These are phyloP conservation scores for Hanseniaspora guilliermondii DNA, from an alignment of 805 yeast species.

Conservation along the genomic window DNA sequence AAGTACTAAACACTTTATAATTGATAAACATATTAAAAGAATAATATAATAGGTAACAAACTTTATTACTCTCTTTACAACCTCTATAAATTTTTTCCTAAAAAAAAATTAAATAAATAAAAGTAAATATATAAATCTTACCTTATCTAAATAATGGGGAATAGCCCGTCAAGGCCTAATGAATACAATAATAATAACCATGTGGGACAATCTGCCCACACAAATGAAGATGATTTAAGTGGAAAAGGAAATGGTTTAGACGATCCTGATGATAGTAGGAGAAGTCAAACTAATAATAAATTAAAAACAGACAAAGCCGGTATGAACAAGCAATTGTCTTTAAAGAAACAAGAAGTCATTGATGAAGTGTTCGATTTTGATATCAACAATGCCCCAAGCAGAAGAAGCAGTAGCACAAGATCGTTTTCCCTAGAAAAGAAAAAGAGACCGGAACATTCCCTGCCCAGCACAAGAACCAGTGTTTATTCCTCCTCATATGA, in stretches of 20 bases:
- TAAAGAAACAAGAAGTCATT: conserved; percentile 12
- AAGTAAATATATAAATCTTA: neutral
- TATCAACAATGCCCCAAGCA: conserved; percentile 2
- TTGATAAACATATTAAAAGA: too few species aligned
- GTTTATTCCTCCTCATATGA: neutral
- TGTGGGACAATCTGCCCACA: conserved; percentile 21
- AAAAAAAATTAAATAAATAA: too few species aligned
- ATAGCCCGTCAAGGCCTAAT: conserved; percentile 44
- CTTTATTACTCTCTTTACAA: neutral
- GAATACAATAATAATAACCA: conserved; percentile 26
- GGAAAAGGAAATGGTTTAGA: conserved; percentile 15
- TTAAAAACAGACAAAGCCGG: conserved; percentile 15
- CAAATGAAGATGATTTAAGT: conserved; percentile 18
- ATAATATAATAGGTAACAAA: too few species aligned
- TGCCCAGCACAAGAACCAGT: conserved; percentile 1
- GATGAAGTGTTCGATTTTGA: conserved; percentile 24
- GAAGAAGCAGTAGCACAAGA: conserved; percentile 16
- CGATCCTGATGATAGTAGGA: conserved; percentile 39
- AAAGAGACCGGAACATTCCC: neutral
- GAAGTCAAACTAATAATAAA: conserved; percentile 18
- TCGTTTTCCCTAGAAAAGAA: neutral
- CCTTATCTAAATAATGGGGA: conserved; percentile 35
- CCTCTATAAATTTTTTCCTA: neutral
- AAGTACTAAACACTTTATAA: too few species aligned
- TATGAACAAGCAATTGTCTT: conserved; percentile 3